These are phyloP conservation scores for Alternaria rosae DNA, from an alignment of 2,329 filamentous ascomycete species.

Conservation along the genomic window DNA sequence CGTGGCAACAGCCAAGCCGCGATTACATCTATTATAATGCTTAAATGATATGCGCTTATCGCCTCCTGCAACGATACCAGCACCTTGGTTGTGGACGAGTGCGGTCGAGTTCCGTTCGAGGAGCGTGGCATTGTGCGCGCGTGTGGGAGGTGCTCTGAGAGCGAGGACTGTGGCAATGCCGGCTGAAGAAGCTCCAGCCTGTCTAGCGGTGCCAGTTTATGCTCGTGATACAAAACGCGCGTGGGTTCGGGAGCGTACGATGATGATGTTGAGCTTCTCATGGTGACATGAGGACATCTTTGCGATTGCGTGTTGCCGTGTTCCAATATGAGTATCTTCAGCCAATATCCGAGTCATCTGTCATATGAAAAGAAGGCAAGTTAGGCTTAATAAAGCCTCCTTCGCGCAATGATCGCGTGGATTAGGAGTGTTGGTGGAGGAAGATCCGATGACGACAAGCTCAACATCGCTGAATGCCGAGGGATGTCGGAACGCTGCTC, in stretches of 20 bases:
- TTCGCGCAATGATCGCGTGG: background rate
- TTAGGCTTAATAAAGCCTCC: background rate
- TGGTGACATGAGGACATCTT: slow-evolving; percentile 20
- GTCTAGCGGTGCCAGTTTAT: background rate
- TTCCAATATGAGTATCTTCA: background rate
- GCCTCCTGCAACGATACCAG: slow-evolving; percentile 44
- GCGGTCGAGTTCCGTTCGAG: slow-evolving; percentile 42
- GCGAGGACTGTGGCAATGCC: slow-evolving; percentile 39
- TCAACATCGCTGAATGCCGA: slow-evolving; percentile 7
- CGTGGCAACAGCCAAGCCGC: slow-evolving; percentile 35
- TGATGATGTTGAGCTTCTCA: slow-evolving; percentile 35
- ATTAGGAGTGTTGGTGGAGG: background rate
- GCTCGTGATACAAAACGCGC: background rate
- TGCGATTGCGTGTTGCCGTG: slow-evolving; percentile 12
- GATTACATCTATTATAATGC: slow-evolving; percentile 33
- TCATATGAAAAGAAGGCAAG: background rate
- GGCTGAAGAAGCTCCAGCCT: slow-evolving; percentile 43
- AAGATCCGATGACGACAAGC: slow-evolving; percentile 12
- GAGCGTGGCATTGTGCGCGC: slow-evolving; percentile 36
- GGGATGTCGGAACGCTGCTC: slow-evolving; percentile 8
- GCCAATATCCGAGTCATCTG: background rate
- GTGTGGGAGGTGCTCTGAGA: slow-evolving; percentile 35
- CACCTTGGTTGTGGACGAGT: slow-evolving; percentile 43
- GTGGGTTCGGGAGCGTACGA: slow-evolving; percentile 23
- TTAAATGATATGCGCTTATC: slow-evolving; percentile 42